Base-by-base conservation (phyloP, 495 filamentous ascomycete genomes). In the Pyrenula aspistea region DNA sequence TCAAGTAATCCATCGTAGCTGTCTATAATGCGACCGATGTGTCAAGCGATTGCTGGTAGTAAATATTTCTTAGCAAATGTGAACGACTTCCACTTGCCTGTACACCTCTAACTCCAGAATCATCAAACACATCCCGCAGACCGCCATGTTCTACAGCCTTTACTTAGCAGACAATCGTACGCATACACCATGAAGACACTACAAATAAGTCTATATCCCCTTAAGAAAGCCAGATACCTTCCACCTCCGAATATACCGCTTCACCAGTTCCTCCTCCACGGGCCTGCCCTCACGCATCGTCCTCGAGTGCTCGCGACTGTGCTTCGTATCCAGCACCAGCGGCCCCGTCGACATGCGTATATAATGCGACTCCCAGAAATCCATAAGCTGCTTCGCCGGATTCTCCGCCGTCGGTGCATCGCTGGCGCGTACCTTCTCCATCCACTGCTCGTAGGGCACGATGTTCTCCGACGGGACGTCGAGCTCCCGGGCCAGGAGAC, bases 321-420 rank as follows among this genome's bases (percentile, higher is more conserved):
- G 67, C 24, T 53, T 61, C 2, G 68, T 68, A 36, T 73, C 73
- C 53, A 80, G 55, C 0, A 77, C 24, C 10, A 80, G 60, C 0
- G 73, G 73, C 10, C 75, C 75, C 51, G 75, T 77, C 0, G 71
- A 72, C 74, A 80, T 77, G 8, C 71, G 63, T 0, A 61, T 11
- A 56, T 66, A 80, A 25, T 79, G 58, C 10, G 57, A 42, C 20
- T 77, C 74, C 0, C 79, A 57, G 56, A 79, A 80, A 11, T 76
- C 72, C 0, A 74, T 12, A 11, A 76, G 55, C 8, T 47, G 55
- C 0, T 53, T 54, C 0, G 75, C 75, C 0, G 77, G 75, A 52
- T 80, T 78, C 36, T 72, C 31, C 31, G 31, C 31, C 15, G 31
- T 42, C 31, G 31, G 31, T 15, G 31, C 31, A 15, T 42, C 31